phyloP scores from a whole-genome alignment of 2,329 filamentous ascomycete species.

The Mycosphaerella arachidis region DNA sequence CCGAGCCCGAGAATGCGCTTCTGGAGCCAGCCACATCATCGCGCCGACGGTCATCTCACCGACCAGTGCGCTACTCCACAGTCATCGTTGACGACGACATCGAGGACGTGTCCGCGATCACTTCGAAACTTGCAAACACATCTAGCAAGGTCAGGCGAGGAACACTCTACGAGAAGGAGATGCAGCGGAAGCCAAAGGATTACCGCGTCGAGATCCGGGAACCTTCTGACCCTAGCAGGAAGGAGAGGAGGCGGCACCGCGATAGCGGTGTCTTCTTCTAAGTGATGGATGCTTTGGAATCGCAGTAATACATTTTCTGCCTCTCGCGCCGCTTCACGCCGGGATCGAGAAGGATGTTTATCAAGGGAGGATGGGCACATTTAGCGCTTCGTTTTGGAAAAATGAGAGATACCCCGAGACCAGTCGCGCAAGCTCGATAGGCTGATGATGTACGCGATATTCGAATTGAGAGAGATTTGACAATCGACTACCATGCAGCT shows the following conservation, averaged over 20 bases:
- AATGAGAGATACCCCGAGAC: background rate
- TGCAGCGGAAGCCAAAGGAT: conserved; percentile 12
- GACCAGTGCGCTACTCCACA: conserved; percentile 17
- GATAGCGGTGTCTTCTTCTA: conserved; percentile 6
- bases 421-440: background rate
- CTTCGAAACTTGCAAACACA: background rate
- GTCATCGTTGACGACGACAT: conserved; percentile 10
- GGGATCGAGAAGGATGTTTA: background rate
- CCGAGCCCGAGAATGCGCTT: conserved; percentile 9
- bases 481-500: background rate
- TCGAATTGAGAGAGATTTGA: background rate
- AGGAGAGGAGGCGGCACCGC: conserved; percentile 3
- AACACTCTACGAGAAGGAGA: conserved; percentile 14
- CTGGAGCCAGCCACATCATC: conserved; percentile 13
- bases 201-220: conserved; percentile 20
- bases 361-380: no score
- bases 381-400: background rate
- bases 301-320: background rate
- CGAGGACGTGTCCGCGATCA: conserved; percentile 8
- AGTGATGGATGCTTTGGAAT: background rate
- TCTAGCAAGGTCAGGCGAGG: conserved; percentile 8
- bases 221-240: conserved; percentile 5
- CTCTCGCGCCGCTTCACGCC: background rate
- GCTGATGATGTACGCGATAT: background rate
- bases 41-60: conserved; percentile 11